Base-by-base conservation (phyloP, 106 monocot species). In the Hemerocallis citrina region DNA sequence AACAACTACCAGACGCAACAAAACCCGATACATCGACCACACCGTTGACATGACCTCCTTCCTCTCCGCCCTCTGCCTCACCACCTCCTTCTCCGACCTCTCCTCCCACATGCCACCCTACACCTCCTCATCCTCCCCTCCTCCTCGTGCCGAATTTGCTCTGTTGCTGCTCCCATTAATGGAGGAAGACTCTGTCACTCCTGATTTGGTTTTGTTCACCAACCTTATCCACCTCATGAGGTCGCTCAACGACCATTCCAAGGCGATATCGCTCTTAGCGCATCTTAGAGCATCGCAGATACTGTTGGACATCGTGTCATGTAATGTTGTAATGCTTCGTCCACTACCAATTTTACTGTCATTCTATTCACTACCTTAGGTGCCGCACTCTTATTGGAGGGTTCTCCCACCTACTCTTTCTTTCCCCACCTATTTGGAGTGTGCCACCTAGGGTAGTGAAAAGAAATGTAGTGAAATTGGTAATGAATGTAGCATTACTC, bases 201-300 rank as follows among this genome's bases (percentile, higher is more conserved):
- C 68, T 1, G 98, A 98, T 69, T 66, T 92, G 32, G 63, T 85
- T 44, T 74, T 92, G 57, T 86, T 74, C 71, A 75, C 84, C 57
- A 85, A 74, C 52, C 75, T 98, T 52, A 88, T 98, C 62, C 51
- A 77, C 59, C 82, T 88, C 36, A 63, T 85, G 35, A 65, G 79
- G 56, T 68, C 66, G 50, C 69, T 82, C 21, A 50, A 75, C 29
- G 82, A 98, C 74, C 81, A 77, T 39, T 72, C 98, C 69, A 85
- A 85, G 59, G 98, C 91, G 27, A 66, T 77, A 34, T 58, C 83
- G 16, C 71, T 98, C 59, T 90, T 84, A 74, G 79, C 91, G 38
- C 80, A 80, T 42, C 76, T 98, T 45, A 78, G 71, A 20, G 17
- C 44, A 51, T 34, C 63, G 1, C 66, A 69, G 63, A 66, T 78